These are phyloP conservation scores for Myochromella boudieri DNA, from an alignment of 768 basidiomycete genomes.

Conservation along the genomic window DNA sequence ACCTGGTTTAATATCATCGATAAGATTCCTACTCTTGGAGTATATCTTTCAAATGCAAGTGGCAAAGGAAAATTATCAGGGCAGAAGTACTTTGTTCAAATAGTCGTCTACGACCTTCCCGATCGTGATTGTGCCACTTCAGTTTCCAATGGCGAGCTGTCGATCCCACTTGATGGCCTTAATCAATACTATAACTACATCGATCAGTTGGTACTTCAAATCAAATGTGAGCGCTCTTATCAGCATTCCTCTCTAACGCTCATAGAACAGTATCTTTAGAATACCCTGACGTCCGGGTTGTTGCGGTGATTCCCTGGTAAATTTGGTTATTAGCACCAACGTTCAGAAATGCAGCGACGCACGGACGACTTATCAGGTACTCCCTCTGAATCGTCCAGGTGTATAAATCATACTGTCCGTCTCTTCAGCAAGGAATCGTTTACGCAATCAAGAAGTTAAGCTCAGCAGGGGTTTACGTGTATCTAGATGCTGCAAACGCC, in stretches of 20 bases:
- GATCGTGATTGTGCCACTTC: conserved; percentile 66
- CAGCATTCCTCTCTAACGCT: background rate
- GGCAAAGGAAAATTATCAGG: conserved; percentile 43
- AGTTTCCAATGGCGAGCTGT: conserved; percentile 67
- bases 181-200: conserved; percentile 60
- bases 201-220: conserved; percentile 57
- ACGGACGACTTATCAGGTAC: conserved; percentile 47
- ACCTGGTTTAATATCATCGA: conserved; percentile 59
- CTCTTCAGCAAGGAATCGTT: conserved; percentile 41
- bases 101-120: conserved; percentile 59
- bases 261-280: conserved; percentile 26
- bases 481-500: conserved; percentile 63
- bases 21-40: conserved; percentile 54
- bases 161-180: conserved; percentile 53
- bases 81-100: conserved; percentile 48
- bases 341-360: conserved; percentile 56
- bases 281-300: conserved; percentile 59
- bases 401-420: background rate
- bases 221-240: conserved; percentile 38
- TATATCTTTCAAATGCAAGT: conserved; percentile 54
- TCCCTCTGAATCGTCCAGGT: background rate
- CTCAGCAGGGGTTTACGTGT: conserved; percentile 55
- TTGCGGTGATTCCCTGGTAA: conserved; percentile 68
- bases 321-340: conserved; percentile 66
- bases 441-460: conserved; percentile 59